Base-by-base conservation (phyloP, 805 yeast genomes). In the Tetrapisispora pingtungensis region DNA sequence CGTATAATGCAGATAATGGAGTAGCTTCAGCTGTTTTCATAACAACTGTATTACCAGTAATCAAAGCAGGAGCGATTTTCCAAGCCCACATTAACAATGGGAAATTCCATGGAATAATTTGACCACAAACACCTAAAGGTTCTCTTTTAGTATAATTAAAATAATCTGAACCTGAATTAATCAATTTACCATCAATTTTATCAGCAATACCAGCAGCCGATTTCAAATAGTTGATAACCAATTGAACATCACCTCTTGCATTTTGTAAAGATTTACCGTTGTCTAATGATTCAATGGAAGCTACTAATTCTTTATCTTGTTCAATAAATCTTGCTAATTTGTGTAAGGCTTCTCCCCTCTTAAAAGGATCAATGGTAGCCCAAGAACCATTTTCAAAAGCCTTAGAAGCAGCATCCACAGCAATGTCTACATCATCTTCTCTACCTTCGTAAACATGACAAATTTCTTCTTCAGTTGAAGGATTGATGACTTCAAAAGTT, bases 91-190 rank as follows among this genome's bases (percentile, higher is more conserved):
- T 83, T 69, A 86, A 73, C 59, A 85, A 71, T 52, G 96, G 96
- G 77, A 86, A 86, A 70, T 86, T 86, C 95, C 95, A 86, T 55
- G 96, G 95, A 58, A 84, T 85, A 56, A 86, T 82, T 62, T 84
- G 87, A 49, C 93, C 88, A 67, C 89, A 81, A 44, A 85, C 94
- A 64, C 95, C 95, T 54, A 83, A 70, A 49, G 96, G 94, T 68
- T 85, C 95, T 64, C 81, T 77, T 62, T 76, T 73, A 44, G 84
- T 75, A 66, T 78, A 80, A 52, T 72, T 73, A 59, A 81, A 75
- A 62, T 81, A 80, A 44, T 75, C 62, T 48, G 68, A 63, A 50
- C 85, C 88, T 28, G 87, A 75, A 58, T 79, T 80, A 46, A 78
- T 59, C 48, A 73, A 65, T 31, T 59, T 56, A 56, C 90, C 89